Evolutionary conservation across 805 yeast species (phyloP), one percentile per base, ranked within the genome.

Genomic region (Schwanniomyces polymorphus): DNA sequence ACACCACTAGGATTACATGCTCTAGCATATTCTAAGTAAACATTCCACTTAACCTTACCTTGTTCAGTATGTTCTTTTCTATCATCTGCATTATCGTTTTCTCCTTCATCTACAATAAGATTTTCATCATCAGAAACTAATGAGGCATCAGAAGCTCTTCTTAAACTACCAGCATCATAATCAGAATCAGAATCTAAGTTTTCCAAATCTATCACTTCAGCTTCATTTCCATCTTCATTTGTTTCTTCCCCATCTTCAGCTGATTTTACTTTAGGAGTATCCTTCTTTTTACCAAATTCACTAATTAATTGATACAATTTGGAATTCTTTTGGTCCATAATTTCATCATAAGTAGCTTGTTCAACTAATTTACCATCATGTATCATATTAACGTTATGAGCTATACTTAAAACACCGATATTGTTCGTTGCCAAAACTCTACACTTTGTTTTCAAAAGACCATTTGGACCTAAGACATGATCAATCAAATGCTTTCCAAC

Each of bases 31-130:
- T 83, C 88, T 49, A 68, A 57, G 65, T 94, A 94, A 35, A 94
- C 88, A 26, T 77, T 74, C 91, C 96, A 87, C 60, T 88, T 86
- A 47, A 94, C 99, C 63, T 90, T 84, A 46, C 99, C 99, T 63
- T 90, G 91, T 68, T 94, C 97, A 48, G 87, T 80, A 54, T 83
- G 91, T 67, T 94, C 99, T 55, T 80, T 82, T 57, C 80, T 65
- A 16, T 76, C 75, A 57, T 63, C 54, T 44, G 75, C 23, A 57
- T 71, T 70, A 50, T 69, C 65, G 43, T 67, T 66, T 27, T 60
- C 65, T 4, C 61, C 70, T 21, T 64, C 75, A n/a, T 63, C 72
- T 7, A 56, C 65, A 4, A 47, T 46, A 5, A 46, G 18, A 14
- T 27, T 27, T 45, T 78, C 81, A 54, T 73, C 69, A 29, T 65